Percentiles rank a stretch among this genome's conserved stretches.
Evolutionary conservation across 192 early-diverging fungal species (phyloP).

Genomic region (Pilobolus umbonatus): DNA sequence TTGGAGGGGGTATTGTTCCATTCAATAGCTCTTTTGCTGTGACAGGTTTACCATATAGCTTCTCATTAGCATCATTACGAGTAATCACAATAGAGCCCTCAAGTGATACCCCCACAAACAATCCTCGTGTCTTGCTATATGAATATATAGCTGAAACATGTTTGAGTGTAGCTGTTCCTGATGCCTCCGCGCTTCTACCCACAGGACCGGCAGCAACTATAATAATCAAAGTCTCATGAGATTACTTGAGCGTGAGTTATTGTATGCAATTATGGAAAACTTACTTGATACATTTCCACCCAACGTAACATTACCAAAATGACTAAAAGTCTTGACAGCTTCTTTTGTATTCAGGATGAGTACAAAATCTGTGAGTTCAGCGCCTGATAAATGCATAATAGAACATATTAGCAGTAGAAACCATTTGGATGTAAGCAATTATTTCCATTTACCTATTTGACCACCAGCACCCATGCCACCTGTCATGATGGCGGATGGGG

Average conservation of each 20-base stretch:
- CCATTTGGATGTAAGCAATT: neutral
- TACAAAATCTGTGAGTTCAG: constrained; percentile 86
- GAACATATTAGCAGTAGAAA: neutral
- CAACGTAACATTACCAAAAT: constrained; percentile 81
- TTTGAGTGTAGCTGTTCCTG: constrained; percentile 59
- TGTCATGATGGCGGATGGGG: constrained; percentile 75
- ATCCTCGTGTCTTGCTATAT: constrained; percentile 85
- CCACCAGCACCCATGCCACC: constrained; percentile 81
- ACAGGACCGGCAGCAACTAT: constrained; percentile 83
- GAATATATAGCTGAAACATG: constrained; percentile 86
- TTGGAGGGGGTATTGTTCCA: constrained; percentile 70
- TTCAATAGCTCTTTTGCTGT: constrained; percentile 78
- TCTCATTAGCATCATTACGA: constrained; percentile 80
- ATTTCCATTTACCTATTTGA: constrained; percentile 47
- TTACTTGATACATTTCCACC: constrained; percentile 75
- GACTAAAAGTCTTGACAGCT: constrained; percentile 85
- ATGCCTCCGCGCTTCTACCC: constrained; percentile 82
- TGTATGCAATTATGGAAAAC: neutral
- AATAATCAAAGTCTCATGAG: too few relatives aligned
- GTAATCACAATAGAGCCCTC: constrained; percentile 77
- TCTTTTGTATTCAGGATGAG: constrained; percentile 82
- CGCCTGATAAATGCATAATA: constrained; percentile 46
- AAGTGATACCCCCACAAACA: constrained; percentile 78
- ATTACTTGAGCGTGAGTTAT: too few relatives aligned
- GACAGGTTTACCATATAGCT: constrained; percentile 74